A percentile compares a stretch with the other conserved stretches of the same genome.
phyloP scores from a whole-genome alignment of 306 rosid species.

The Prunus padus region DNA sequence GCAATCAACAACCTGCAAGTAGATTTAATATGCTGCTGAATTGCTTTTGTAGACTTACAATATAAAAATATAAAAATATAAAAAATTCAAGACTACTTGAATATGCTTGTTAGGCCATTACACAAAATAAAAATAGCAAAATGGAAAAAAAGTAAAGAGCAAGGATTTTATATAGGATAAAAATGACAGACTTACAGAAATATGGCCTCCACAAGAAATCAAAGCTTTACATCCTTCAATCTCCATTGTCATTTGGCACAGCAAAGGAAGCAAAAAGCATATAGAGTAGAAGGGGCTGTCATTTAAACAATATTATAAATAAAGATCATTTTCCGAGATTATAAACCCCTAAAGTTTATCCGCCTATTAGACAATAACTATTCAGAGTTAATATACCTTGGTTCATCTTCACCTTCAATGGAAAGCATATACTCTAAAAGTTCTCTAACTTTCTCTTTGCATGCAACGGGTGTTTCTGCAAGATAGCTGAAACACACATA shows the following conservation, averaged over 20 bases:
- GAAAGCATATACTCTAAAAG: conserved; percentile 76
- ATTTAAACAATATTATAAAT: conserved; percentile 25
- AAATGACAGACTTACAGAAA: conserved; percentile 54
- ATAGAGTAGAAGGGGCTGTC: conserved; percentile 76
- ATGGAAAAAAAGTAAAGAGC: not conserved
- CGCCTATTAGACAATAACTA: conserved; percentile 12
- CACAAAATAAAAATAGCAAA: not conserved
- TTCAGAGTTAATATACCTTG: conserved; percentile 52
- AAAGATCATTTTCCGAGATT: conserved; percentile 12
- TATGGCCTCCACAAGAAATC: conserved; percentile 67
- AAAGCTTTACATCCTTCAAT: conserved; percentile 69
- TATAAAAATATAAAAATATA: not conserved
- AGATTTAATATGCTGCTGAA: conserved; percentile 22
- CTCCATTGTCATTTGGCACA: conserved; percentile 78
- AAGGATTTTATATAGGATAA: not conserved
- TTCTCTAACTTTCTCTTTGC: conserved; percentile 68
- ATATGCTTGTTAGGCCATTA: conserved; percentile 1
- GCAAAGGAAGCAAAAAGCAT: conserved; percentile 86
- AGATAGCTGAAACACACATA: conserved; percentile 73
- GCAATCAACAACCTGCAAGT: conserved; percentile 77
- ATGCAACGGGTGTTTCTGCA: conserved; percentile 86
- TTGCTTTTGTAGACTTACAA: not conserved
- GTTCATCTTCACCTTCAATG: conserved; percentile 84
- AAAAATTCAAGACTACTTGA: not conserved
- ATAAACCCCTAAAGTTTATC: not conserved